Evolutionary conservation across 805 yeast genomes (phyloP).

Genomic region (Yarrowia osloensis): DNA sequence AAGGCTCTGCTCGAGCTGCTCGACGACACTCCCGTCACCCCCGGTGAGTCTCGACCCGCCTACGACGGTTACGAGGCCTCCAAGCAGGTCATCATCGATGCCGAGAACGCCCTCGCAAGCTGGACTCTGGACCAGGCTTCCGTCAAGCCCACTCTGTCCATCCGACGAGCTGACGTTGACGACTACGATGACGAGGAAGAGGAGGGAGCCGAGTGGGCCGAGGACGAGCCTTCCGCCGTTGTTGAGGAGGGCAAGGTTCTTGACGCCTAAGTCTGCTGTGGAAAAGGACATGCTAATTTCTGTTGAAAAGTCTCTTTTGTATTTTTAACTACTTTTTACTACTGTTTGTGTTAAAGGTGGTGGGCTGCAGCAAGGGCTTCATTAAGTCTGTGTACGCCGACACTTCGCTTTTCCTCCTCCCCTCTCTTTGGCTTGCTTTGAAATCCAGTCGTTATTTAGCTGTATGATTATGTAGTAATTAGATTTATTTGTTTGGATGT

Average conservation of each 20-base stretch:
- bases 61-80: constrained; percentile 98
- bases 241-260: constrained; percentile 37
- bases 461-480: constrained; percentile 19
- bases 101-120: constrained; percentile 90
- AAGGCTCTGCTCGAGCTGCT: constrained; percentile 93
- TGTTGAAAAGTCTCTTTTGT: constrained; percentile 28
- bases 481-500: constrained; percentile 11
- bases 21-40: constrained; percentile 96
- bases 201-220: constrained; percentile 45
- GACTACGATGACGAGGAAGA: constrained; percentile 52
- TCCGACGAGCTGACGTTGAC: constrained; percentile 73
- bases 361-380: constrained; percentile 8
- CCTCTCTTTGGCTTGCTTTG: constrained; percentile 4
- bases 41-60: constrained; percentile 98
- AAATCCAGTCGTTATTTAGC: background rate
- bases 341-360: constrained; percentile 12
- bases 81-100: constrained; percentile 95
- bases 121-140: constrained; percentile 97
- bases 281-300: constrained; percentile 5
- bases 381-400: constrained; percentile 15
- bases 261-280: constrained; percentile 30
- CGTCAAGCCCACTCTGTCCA: constrained; percentile 88
- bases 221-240: constrained; percentile 40
- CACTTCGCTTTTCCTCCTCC: background rate
- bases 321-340: constrained; percentile 22